Conservation (phyloP, 2,329 filamentous ascomycete genomes). For the Penicillium expansum region DNA sequence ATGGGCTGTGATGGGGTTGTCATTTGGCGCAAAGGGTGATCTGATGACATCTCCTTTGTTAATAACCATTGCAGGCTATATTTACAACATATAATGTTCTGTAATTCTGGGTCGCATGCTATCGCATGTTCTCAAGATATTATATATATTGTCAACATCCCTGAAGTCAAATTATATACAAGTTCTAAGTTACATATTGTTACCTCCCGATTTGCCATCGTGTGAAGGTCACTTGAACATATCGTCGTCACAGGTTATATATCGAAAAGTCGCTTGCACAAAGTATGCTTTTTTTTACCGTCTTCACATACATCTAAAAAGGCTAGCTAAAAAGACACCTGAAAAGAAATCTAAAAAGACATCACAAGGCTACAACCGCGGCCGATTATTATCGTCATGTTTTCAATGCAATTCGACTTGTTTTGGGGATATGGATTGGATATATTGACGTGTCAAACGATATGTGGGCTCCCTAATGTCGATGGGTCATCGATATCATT, state of each 20-base stretch:
- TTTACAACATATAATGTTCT: no score
- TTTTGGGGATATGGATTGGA: background rate
- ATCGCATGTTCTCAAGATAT: background rate
- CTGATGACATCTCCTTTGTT: background rate
- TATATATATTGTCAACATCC: background rate
- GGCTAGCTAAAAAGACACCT: no score
- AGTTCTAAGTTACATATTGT: background rate
- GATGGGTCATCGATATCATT: background rate
- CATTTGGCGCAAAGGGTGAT: background rate
- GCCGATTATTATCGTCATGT: conserved; percentile 1
- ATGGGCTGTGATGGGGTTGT: background rate
- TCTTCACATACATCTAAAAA: no score
- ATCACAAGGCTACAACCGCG: no score
- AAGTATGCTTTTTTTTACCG: no score
- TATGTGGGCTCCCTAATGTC: background rate
- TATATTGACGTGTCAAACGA: background rate
- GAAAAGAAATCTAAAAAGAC: no score
- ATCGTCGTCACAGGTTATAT: no score
- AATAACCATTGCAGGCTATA: background rate
- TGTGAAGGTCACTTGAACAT: background rate
- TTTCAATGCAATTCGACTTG: background rate
- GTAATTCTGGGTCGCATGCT: background rate
- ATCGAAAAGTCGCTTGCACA: no score
- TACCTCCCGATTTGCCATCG: background rate
- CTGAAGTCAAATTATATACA: background rate